Conservation (phyloP, 192 early-diverging fungal species). For the Backusella sp. region DNA sequence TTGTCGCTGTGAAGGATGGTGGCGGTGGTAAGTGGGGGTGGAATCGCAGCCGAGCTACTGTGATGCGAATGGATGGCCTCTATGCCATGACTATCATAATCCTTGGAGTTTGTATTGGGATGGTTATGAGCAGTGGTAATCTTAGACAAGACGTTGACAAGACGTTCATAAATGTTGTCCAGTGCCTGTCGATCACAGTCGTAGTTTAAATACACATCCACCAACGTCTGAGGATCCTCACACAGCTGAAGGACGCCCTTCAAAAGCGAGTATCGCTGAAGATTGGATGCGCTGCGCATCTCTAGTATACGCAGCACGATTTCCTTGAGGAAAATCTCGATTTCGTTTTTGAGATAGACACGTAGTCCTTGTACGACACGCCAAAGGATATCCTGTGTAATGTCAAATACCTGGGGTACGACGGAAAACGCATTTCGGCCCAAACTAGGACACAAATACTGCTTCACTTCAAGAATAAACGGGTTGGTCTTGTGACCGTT, state of each 20-base stretch:
- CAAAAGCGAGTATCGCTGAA: slow-evolving; percentile 74
- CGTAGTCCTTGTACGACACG: slow-evolving; percentile 69
- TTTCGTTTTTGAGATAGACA: slow-evolving; percentile 78
- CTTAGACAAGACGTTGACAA: slow-evolving; percentile 70
- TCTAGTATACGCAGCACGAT: slow-evolving; percentile 89
- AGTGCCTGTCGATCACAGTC: slow-evolving; percentile 84
- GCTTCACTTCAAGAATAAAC: slow-evolving; percentile 83
- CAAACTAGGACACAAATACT: slow-evolving; percentile 81
- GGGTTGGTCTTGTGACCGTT: slow-evolving; percentile 41
- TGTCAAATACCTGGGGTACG: slow-evolving; percentile 77
- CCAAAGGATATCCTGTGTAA: slow-evolving; percentile 83
- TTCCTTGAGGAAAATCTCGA: slow-evolving; percentile 87
- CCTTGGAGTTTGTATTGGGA: slow-evolving; percentile 11
- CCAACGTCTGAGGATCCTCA: slow-evolving; percentile 71
- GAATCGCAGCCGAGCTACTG: slow-evolving; percentile 28
- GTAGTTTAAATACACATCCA: slow-evolving; percentile 94
- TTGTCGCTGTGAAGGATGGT: slow-evolving; percentile 37
- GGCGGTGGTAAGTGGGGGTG: slow-evolving; percentile 44
- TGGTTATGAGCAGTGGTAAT: slow-evolving; percentile 48
- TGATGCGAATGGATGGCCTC: slow-evolving; percentile 14
- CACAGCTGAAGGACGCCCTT: slow-evolving; percentile 68
- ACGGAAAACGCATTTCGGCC: slow-evolving; percentile 79
- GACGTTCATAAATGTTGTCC: slow-evolving; percentile 88
- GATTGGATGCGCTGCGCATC: slow-evolving; percentile 59
- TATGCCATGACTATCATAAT: slow-evolving; percentile 17